Evolutionary conservation across 371 early-diverging fungal genomes (phyloP), one percentile per base, ranked within the genome.

Genomic region (Syncephalastrum sp.): DNA sequence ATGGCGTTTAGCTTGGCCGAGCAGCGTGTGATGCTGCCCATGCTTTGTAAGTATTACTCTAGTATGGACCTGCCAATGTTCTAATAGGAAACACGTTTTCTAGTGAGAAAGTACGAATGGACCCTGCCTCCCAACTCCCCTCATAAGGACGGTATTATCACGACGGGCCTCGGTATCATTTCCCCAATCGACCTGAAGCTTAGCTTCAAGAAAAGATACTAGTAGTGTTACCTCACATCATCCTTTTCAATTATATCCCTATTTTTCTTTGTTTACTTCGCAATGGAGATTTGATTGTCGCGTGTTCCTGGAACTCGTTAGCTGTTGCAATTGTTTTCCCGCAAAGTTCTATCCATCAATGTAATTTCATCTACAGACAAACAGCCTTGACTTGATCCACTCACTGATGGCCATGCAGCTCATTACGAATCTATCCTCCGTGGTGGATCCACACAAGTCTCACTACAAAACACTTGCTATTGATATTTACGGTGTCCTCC

Each of bases 1-100:
- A 72, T 77, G 70, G 75, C 82, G 44, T 85, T 86, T 53, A 75
- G 82, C 3, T 61, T 85, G 52, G 59, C 75, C 8, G 80, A 82
- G 29, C 84, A 82, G 64, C 71, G 81, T n/a, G 64, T 83, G 7
- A 24, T 81, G 2, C 63, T 83, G n/a, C 56, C 77, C 5, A 72
- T 82, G 75, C 49, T 85, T 4, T 53, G 70, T 74, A 60, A 70
- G 68, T 68, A n/a, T 33, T 10, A 5, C 10, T 2, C 6, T 10
- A 33, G 38, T 12, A 33, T 33, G 8, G 27, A n/a, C n/a, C 25
- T 54, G 7, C 33, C 54, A n/a, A 42, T 50, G 6, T 42, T 44
- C 6, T 45, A 0, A 42, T 8, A 17, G 24, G 7, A 33, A 46
- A 1, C 51, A 48, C 6, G 50, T 53, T 43, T 16, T 21, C 1